These are phyloP conservation scores for Mycosphaerelloides madeirae DNA, from an alignment of 2,329 filamentous ascomycete genomes.

Conservation along the genomic window DNA sequence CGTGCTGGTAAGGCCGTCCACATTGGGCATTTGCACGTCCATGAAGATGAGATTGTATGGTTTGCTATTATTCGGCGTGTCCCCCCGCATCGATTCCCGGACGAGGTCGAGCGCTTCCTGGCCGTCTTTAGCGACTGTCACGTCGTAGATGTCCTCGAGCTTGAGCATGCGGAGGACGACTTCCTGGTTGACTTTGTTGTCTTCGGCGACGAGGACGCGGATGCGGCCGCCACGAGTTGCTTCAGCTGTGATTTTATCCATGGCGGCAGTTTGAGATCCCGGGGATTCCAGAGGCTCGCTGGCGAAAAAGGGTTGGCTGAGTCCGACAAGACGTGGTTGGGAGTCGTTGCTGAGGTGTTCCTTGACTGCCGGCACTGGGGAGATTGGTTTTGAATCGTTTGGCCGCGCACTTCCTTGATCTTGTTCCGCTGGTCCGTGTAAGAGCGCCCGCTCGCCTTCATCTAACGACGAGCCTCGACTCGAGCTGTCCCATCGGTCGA, in stretches of 20 bases:
- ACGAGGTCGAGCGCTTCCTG: conserved; percentile 83
- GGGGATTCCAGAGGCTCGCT: conserved; percentile 46
- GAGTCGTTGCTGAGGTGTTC: conserved; percentile 50
- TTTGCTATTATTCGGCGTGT: conserved; percentile 47
- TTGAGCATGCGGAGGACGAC: conserved; percentile 62
- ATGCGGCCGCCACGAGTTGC: conserved; percentile 57
- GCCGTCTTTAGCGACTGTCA: conserved; percentile 63
- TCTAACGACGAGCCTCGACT: conserved; percentile 17
- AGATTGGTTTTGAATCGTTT: neutral
- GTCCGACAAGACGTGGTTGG: conserved; percentile 73
- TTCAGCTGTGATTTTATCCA: conserved; percentile 62
- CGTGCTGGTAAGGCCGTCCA: conserved; percentile 84
- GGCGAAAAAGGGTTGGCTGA: conserved; percentile 76
- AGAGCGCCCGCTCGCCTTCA: conserved; percentile 13
- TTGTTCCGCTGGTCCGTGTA: conserved; percentile 22
- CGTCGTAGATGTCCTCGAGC: conserved; percentile 76
- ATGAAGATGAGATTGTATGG: conserved; percentile 84
- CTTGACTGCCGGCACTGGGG: conserved; percentile 19
- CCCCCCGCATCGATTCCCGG: conserved; percentile 67
- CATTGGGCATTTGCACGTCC: conserved; percentile 48
- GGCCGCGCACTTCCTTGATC: neutral
- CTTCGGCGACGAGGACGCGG: conserved; percentile 80
- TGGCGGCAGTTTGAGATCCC: conserved; percentile 60
- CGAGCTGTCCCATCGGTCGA: conserved; percentile 20
- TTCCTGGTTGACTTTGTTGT: conserved; percentile 59